Conservation (phyloP, 2,329 filamentous ascomycete species). For the Pyrenophora graminea region DNA sequence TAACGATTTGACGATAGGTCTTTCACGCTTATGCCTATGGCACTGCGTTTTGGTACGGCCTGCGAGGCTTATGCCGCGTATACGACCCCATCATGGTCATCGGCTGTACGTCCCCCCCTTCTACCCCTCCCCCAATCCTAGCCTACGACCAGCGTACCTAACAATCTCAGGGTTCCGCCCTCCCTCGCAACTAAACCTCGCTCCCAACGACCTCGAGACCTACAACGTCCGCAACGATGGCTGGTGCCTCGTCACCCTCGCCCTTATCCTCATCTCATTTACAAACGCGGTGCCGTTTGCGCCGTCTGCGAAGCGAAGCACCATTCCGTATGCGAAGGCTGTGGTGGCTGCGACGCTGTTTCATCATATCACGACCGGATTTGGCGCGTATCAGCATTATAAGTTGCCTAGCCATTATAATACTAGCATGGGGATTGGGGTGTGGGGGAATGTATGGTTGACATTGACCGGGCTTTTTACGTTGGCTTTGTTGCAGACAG, state of each 20-base stretch:
- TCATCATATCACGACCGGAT: constrained; percentile 27
- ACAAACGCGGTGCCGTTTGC: constrained; percentile 27
- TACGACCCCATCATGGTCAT: constrained; percentile 33
- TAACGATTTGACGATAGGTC: constrained; percentile 10
- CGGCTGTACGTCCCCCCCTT: constrained; percentile 19
- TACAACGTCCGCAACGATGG: constrained; percentile 33
- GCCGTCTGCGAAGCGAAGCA: constrained; percentile 2
- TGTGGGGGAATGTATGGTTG: constrained; percentile 35
- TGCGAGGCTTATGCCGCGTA: constrained; percentile 29
- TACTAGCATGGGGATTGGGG: constrained; percentile 29
- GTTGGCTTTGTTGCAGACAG: constrained; percentile 11
- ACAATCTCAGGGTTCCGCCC: constrained; percentile 28
- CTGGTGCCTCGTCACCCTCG: constrained; percentile 34
- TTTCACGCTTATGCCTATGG: constrained; percentile 33
- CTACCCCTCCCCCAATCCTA: too few relatives aligned
- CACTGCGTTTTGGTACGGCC: constrained; percentile 33
- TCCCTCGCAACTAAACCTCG: constrained; percentile 27
- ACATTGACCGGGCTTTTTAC: constrained; percentile 24
- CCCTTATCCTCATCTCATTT: constrained; percentile 28
- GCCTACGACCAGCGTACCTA: not conserved
- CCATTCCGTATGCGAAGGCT: constrained; percentile 25
- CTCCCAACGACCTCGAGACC: constrained; percentile 29
- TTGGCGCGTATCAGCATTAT: constrained; percentile 33
- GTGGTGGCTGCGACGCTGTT: constrained; percentile 31
- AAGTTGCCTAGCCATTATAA: constrained; percentile 32